A percentile compares a stretch with the other conserved stretches of the same genome.
These are phyloP conservation scores for Kwoniella pini DNA, from an alignment of 768 basidiomycete genomes.

Conservation along the genomic window DNA sequence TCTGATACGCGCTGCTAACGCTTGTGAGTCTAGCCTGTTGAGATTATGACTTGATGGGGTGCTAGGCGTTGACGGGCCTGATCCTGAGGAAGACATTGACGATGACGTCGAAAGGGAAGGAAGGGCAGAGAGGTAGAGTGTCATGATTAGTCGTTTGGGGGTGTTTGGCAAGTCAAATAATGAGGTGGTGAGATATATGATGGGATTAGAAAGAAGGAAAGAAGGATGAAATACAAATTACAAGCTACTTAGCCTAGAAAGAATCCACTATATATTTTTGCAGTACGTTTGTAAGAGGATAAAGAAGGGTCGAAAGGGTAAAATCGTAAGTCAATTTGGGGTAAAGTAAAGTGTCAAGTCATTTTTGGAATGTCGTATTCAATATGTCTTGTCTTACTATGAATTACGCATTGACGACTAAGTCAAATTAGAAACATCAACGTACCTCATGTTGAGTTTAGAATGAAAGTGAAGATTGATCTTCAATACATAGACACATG, in stretches of 20 bases:
- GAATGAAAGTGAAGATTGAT: not conserved
- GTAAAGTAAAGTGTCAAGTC: no score
- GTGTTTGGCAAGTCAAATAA: no score
- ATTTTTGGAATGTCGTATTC: not conserved
- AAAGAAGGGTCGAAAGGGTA: no score
- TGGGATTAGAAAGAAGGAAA: no score
- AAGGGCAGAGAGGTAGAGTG: not conserved
- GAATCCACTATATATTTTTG: no score
- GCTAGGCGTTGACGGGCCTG: not conserved
- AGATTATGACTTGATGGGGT: no score
- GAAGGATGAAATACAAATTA: no score
- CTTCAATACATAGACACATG: no score
- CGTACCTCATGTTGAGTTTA: constrained; percentile 2
- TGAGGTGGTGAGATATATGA: not conserved
- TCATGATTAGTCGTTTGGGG: no score
- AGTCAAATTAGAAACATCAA: not conserved
- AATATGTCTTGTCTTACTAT: not conserved
- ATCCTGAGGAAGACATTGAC: not conserved
- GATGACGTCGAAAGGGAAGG: not conserved
- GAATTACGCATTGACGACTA: not conserved
- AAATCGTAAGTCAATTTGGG: no score
- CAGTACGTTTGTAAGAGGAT: no score
- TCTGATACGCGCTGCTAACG: constrained; percentile 3
- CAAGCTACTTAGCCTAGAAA: no score
- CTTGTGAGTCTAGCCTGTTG: not conserved